phyloP scores from a whole-genome alignment of 768 basidiomycete species.

The Boletus rex-veris region DNA sequence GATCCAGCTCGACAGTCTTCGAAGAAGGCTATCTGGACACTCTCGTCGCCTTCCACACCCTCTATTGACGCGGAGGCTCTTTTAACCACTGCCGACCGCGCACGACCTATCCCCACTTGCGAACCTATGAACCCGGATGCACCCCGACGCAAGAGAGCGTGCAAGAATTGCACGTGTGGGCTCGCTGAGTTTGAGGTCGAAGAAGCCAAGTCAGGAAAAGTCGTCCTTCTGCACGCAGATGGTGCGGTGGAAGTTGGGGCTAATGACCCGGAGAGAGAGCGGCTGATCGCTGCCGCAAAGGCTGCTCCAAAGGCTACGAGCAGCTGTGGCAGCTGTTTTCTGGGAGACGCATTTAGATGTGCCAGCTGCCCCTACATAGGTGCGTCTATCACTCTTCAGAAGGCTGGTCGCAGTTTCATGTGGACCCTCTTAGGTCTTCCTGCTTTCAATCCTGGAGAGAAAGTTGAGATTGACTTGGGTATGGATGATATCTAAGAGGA shows the following conservation, averaged over 20 bases:
- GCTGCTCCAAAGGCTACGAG: conserved; percentile 86
- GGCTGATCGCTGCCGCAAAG: conserved; percentile 60
- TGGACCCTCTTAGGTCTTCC: conserved; percentile 71
- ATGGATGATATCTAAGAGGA: conserved; percentile 78
- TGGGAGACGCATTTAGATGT: conserved; percentile 98
- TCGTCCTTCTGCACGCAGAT: conserved; percentile 64
- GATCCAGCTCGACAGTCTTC: conserved; percentile 59
- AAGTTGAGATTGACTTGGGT: conserved; percentile 85
- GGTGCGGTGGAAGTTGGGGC: conserved; percentile 59
- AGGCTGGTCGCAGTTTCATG: conserved; percentile 9
- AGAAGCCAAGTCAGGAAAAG: conserved; percentile 57
- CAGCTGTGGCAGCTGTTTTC: conserved; percentile 95
- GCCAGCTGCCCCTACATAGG: conserved; percentile 94
- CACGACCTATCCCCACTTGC: conserved; percentile 72
- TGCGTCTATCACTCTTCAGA: conserved; percentile 40
- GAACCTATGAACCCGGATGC: conserved; percentile 53
- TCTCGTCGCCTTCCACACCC: conserved; percentile 66
- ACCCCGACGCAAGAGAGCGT: conserved; percentile 82
- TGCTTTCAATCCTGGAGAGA: conserved; percentile 97
- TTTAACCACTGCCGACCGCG: conserved; percentile 78
- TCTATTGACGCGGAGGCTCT: conserved; percentile 80
- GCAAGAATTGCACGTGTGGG: conserved; percentile 97
- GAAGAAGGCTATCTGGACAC: conserved; percentile 88
- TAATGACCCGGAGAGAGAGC: conserved; percentile 57
- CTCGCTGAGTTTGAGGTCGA: conserved; percentile 89